phyloP scores from a whole-genome alignment of 805 yeast genomes.

The Nakazawaea anatomiae region DNA sequence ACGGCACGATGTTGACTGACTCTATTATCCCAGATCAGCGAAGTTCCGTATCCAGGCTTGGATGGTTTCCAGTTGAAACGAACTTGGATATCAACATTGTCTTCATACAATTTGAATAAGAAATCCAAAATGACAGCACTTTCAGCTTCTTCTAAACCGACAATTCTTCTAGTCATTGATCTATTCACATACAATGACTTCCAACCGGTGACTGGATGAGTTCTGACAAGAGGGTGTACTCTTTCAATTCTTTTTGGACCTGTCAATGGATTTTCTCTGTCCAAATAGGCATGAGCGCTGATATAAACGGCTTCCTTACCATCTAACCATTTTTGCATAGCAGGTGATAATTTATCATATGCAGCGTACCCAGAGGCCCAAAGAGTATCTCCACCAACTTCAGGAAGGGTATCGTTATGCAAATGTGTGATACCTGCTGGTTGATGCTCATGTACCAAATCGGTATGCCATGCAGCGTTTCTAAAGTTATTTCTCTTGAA shows the following conservation, averaged over 20 bases:
- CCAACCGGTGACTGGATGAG: constrained; percentile 58
- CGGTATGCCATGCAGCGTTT: constrained; percentile 37
- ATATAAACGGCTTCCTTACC: constrained; percentile 25
- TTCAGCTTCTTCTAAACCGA: constrained; percentile 43
- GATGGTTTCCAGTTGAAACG: constrained; percentile 42
- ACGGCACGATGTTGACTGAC: constrained; percentile 35
- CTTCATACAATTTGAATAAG: constrained; percentile 35
- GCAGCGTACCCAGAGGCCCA: constrained; percentile 51
- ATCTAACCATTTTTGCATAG: constrained; percentile 37
- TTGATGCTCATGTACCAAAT: constrained; percentile 39
- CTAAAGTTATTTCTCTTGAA: constrained; percentile 2
- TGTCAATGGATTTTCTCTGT: constrained; percentile 35
- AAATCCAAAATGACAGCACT: constrained; percentile 37
- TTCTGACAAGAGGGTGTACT: constrained; percentile 53
- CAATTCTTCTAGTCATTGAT: constrained; percentile 41
- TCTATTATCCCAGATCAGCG: constrained; percentile 60
- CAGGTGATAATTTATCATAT: constrained; percentile 46
- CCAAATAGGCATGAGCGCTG: constrained; percentile 36
- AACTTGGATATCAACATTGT: constrained; percentile 44
- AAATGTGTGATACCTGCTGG: constrained; percentile 43
- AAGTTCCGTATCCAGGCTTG: constrained; percentile 36
- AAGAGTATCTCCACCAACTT: constrained; percentile 47
- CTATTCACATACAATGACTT: constrained; percentile 48
- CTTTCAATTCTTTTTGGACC: constrained; percentile 40
- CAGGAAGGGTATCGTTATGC: constrained; percentile 40